Evolutionary conservation across 805 yeast species (phyloP).

Genomic region (Ogataea methanolica): DNA sequence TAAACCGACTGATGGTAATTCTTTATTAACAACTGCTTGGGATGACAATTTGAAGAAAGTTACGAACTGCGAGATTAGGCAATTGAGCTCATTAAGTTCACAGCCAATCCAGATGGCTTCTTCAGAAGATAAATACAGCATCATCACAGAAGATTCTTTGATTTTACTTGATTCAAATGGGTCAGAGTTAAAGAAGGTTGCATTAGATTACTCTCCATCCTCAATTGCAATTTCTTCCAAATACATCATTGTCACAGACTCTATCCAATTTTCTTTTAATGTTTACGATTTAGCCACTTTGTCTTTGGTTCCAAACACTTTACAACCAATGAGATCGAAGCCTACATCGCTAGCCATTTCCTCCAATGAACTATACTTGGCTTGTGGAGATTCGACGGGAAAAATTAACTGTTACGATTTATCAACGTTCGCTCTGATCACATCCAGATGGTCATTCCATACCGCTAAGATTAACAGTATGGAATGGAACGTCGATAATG

Average conservation of each 20-base stretch:
- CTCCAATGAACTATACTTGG: slow-evolving; percentile 61
- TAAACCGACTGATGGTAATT: slow-evolving; percentile 19
- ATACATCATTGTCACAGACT: slow-evolving; percentile 47
- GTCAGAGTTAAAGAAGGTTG: slow-evolving; percentile 21
- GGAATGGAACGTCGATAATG: slow-evolving; percentile 73
- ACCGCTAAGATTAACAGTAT: slow-evolving; percentile 75
- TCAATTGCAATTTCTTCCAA: slow-evolving; percentile 41
- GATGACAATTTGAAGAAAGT: slow-evolving; percentile 64
- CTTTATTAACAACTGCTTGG: slow-evolving; percentile 60
- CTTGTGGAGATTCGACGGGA: slow-evolving; percentile 85
- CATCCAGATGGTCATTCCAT: slow-evolving; percentile 96
- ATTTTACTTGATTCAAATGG: slow-evolving; percentile 31
- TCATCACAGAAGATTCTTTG: slow-evolving; percentile 42
- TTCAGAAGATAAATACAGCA: slow-evolving; percentile 33
- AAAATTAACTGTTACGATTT: slow-evolving; percentile 72
- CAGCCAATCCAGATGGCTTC: slow-evolving; percentile 48
- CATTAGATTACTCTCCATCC: slow-evolving; percentile 37
- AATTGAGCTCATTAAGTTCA: slow-evolving; percentile 33
- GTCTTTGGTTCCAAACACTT: slow-evolving; percentile 9
- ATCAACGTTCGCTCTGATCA: slow-evolving; percentile 49
- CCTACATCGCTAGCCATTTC: slow-evolving; percentile 66
- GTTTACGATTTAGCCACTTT: slow-evolving; percentile 31
- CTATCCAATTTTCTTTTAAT: slow-evolving; percentile 34
- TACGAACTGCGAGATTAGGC: slow-evolving; percentile 17
- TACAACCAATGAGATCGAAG: slow-evolving; percentile 48